Conservation (phyloP, 2,329 filamentous ascomycete genomes). For the Claviceps purpurea region DNA sequence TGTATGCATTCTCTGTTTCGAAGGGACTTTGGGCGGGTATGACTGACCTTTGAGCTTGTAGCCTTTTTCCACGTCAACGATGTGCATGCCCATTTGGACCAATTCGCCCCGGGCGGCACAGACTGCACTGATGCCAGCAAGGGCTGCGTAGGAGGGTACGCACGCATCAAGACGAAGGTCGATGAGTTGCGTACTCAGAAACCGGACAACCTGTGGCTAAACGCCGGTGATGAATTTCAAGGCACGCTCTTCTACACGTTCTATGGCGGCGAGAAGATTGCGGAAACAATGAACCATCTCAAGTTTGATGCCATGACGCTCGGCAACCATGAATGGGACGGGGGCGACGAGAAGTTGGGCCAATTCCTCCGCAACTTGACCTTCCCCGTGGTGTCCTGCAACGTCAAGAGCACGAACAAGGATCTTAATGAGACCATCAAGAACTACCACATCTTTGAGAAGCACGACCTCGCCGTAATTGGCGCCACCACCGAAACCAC, state of each 20-base stretch:
- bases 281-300: constrained; percentile 49
- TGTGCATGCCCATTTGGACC: constrained; percentile 52
- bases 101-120: constrained; percentile 47
- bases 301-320: constrained; percentile 56
- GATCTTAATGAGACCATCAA: constrained; percentile 50
- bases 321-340: constrained; percentile 56
- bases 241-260: constrained; percentile 55
- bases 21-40: not conserved
- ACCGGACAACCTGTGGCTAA: constrained; percentile 49
- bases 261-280: constrained; percentile 56
- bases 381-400: constrained; percentile 51
- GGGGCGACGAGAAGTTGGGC: constrained; percentile 48
- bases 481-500: constrained; percentile 33
- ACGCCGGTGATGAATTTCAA: constrained; percentile 57
- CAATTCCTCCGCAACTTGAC: constrained; percentile 49
- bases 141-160: constrained; percentile 52
- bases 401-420: constrained; percentile 46
- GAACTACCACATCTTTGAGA: constrained; percentile 49
- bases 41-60: constrained; percentile 7
- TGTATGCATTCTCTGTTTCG: not conserved
- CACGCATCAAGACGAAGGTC: constrained; percentile 48
- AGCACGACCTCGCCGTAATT: constrained; percentile 48
- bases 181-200: constrained; percentile 41
- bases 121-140: constrained; percentile 43
- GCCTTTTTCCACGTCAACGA: constrained; percentile 59